Conservation (phyloP, 768 basidiomycete genomes). For the Lentinus brumalis region DNA sequence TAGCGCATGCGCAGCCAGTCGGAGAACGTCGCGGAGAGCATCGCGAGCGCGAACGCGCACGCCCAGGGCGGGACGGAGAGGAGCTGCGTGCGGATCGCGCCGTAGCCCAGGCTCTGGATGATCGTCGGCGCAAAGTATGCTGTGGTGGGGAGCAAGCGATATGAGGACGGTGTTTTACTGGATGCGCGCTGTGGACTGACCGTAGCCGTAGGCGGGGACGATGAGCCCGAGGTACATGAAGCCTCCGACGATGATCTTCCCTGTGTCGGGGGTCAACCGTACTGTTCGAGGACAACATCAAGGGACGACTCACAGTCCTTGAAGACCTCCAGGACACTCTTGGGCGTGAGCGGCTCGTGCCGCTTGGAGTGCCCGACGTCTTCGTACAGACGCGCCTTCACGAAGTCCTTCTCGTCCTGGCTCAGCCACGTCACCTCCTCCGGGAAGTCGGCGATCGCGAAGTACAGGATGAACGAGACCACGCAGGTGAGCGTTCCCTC, state of each 20-base stretch:
- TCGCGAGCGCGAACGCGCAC: constrained; percentile 27
- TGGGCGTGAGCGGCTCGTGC: constrained; percentile 23
- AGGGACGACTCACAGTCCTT: constrained; percentile 26
- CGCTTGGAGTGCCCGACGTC: constrained; percentile 33
- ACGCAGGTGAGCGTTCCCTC: constrained; percentile 41
- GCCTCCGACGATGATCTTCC: constrained; percentile 31
- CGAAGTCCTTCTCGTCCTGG: constrained; percentile 30
- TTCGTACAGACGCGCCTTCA: constrained; percentile 30
- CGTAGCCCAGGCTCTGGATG: constrained; percentile 27
- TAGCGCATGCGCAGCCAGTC: constrained; percentile 26
- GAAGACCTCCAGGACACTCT: constrained; percentile 26
- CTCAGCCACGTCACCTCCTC: constrained; percentile 37
- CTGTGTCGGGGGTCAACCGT: constrained; percentile 6
- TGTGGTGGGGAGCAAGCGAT: not conserved
- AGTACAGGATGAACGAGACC: constrained; percentile 33
- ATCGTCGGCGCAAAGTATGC: constrained; percentile 28
- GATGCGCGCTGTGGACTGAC: constrained; percentile 13
- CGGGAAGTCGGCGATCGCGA: constrained; percentile 38
- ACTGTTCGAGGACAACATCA: too few relatives aligned
- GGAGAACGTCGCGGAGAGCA: constrained; percentile 24
- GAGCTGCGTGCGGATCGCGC: constrained; percentile 30
- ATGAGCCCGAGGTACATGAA: constrained; percentile 36
- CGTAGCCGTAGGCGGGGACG: constrained; percentile 32
- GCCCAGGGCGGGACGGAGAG: constrained; percentile 34
- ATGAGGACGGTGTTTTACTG: too few relatives aligned